Percentiles rank a stretch among this genome's conserved stretches.
phyloP scores from a whole-genome alignment of 2,329 filamentous ascomycete genomes.

The Aureobasidium melanogenum region DNA sequence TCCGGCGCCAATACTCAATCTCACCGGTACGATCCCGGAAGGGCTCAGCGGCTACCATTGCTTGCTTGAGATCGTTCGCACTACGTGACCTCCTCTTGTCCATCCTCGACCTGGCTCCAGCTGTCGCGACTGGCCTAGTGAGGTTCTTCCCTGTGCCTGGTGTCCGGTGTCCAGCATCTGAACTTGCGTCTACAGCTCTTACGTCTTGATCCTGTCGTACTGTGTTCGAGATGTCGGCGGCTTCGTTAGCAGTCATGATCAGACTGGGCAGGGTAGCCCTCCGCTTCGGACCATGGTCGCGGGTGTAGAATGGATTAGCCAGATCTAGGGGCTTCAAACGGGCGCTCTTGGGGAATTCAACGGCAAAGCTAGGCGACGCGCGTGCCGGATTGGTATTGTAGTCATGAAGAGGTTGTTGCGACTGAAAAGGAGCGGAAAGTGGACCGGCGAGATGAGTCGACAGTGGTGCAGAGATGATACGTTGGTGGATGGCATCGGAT shows the following conservation, averaged over 20 bases:
- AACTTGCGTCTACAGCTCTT: slow-evolving; percentile 7
- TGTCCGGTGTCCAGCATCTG: background rate
- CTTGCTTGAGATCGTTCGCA: slow-evolving; percentile 23
- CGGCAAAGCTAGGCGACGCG: slow-evolving; percentile 27
- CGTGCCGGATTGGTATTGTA: slow-evolving; percentile 4
- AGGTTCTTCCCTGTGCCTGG: background rate
- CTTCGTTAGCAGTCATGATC: slow-evolving; percentile 20
- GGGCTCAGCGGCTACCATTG: slow-evolving; percentile 15
- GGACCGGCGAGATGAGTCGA: background rate
- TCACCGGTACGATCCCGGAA: slow-evolving; percentile 26
- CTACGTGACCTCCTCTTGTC: slow-evolving; percentile 27
- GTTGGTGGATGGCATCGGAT: slow-evolving; percentile 8
- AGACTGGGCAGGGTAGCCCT: slow-evolving; percentile 24
- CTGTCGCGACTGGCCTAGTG: slow-evolving; percentile 14
- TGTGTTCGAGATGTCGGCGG: slow-evolving; percentile 14
- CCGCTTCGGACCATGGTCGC: slow-evolving; percentile 12
- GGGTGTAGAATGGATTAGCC: slow-evolving; percentile 23
- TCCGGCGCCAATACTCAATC: slow-evolving; percentile 29
- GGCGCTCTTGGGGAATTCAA: slow-evolving; percentile 29
- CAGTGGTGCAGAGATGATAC: slow-evolving; percentile 1
- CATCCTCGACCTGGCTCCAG: slow-evolving; percentile 7
- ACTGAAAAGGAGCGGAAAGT: slow-evolving; percentile 18
- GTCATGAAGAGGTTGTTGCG: slow-evolving; percentile 1
- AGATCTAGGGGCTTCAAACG: slow-evolving; percentile 28
- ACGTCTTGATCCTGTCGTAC: background rate